Evolutionary conservation across 2,329 filamentous ascomycete genomes (phyloP).

Genomic region (Pseudogymnoascus sp.): DNA sequence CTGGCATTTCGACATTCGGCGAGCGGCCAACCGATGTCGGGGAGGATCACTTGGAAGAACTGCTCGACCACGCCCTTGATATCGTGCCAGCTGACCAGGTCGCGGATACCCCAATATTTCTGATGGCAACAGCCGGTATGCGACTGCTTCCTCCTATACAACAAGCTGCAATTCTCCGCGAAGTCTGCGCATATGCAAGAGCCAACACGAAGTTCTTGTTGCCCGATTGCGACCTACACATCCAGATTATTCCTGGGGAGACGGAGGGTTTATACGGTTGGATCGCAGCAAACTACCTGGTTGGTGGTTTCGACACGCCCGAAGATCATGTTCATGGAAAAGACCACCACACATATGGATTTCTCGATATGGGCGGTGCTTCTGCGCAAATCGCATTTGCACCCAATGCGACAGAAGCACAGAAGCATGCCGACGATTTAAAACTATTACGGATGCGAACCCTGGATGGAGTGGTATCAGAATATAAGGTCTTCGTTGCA

Average conservation of each 20-base stretch:
- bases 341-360: constrained; percentile 89
- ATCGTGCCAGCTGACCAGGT: constrained; percentile 71
- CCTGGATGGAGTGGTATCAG: constrained; percentile 66
- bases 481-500: constrained; percentile 88
- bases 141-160: constrained; percentile 70
- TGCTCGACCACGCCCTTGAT: constrained; percentile 74
- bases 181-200: constrained; percentile 77
- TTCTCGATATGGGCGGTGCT: constrained; percentile 96
- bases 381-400: constrained; percentile 98
- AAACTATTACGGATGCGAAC: constrained; percentile 80
- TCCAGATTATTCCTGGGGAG: constrained; percentile 91
- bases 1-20: constrained; percentile 87
- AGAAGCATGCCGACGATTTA: constrained; percentile 82
- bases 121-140: constrained; percentile 95
- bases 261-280: constrained; percentile 95
- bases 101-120: constrained; percentile 80
- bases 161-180: constrained; percentile 63
- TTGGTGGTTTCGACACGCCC: constrained; percentile 81
- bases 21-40: constrained; percentile 70
- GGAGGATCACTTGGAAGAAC: constrained; percentile 67
- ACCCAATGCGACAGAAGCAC: constrained; percentile 82
- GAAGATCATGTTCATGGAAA: constrained; percentile 73
- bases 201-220: constrained; percentile 72
- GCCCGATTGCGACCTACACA: constrained; percentile 81
- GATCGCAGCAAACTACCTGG: constrained; percentile 92